Percentiles rank a stretch among this genome's conserved stretches.
These are phyloP conservation scores for Phytophthora fragariae DNA, from an alignment of 352 stramenopile genomes.

Conservation along the genomic window DNA sequence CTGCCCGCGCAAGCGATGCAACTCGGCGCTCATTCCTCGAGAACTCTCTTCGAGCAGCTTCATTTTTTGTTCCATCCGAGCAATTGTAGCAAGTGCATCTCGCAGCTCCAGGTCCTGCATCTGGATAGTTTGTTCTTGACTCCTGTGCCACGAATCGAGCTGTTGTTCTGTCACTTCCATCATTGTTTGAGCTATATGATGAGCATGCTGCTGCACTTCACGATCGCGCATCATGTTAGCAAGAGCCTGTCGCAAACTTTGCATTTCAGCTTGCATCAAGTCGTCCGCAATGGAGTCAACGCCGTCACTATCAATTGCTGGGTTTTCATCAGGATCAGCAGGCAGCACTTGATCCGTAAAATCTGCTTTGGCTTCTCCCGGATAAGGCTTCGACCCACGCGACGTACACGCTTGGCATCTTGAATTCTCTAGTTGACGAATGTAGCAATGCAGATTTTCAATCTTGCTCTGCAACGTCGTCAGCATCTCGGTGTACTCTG, in stretches of 20 bases:
- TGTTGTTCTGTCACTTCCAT: conserved; percentile 35
- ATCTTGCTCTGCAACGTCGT: conserved; percentile 64
- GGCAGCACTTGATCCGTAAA: not conserved
- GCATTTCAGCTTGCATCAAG: conserved; percentile 62
- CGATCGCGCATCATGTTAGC: conserved; percentile 49
- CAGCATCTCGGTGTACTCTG: conserved; percentile 47
- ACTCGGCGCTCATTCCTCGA: conserved; percentile 24
- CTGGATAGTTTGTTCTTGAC: conserved; percentile 45
- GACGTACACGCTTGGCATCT: conserved; percentile 26
- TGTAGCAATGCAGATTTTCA: conserved; percentile 65
- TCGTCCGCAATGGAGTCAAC: conserved; percentile 37
- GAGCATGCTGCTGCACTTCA: conserved; percentile 42
- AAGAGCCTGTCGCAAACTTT: conserved; percentile 49
- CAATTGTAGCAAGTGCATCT: conserved; percentile 27
- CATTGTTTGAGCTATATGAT: conserved; percentile 28
- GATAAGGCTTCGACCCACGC: not conserved
- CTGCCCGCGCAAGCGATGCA: conserved; percentile 25
- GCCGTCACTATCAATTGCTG: not conserved
- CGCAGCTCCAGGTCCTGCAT: conserved; percentile 43
- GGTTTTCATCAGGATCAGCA: conserved; percentile 1
- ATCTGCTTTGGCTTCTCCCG: not conserved
- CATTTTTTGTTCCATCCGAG: conserved; percentile 36
- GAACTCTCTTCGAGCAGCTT: conserved; percentile 34
- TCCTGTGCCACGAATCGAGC: conserved; percentile 33
- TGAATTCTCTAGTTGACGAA: conserved; percentile 51